These are phyloP conservation scores for Penicillium thymicola DNA, from an alignment of 2,329 filamentous ascomycete genomes.

Conservation along the genomic window DNA sequence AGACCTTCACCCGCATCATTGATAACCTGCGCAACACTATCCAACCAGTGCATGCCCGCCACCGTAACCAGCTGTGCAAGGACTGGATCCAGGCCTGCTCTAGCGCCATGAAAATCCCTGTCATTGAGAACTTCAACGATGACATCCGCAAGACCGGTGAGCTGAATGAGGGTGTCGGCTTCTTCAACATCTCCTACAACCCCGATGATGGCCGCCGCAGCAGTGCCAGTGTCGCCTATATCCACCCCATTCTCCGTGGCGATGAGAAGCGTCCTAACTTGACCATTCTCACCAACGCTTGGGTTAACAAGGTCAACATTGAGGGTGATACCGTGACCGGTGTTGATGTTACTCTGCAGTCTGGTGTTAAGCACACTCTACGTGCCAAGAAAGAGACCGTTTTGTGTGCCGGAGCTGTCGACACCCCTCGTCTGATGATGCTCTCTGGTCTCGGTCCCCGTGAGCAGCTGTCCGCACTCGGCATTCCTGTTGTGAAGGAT, in stretches of 20 bases:
- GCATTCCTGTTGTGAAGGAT: constrained; percentile 58
- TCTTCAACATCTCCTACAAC: constrained; percentile 90
- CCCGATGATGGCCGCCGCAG: constrained; percentile 80
- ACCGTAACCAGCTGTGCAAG: constrained; percentile 86
- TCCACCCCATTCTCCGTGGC: constrained; percentile 82
- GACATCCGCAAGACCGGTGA: constrained; percentile 72
- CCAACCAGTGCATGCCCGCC: constrained; percentile 78
- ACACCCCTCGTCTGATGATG: constrained; percentile 68
- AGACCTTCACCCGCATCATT: constrained; percentile 75
- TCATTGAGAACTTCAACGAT: constrained; percentile 82
- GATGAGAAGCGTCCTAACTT: constrained; percentile 80
- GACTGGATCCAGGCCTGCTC: constrained; percentile 86
- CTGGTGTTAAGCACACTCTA: constrained; percentile 54
- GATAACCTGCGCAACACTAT: constrained; percentile 87
- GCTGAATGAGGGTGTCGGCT: constrained; percentile 74
- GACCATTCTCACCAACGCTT: constrained; percentile 81
- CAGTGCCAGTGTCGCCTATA: constrained; percentile 86
- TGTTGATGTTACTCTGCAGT: constrained; percentile 65
- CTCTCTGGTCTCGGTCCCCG: constrained; percentile 54
- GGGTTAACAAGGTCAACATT: constrained; percentile 79
- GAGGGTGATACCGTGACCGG: constrained; percentile 67
- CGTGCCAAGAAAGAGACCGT: constrained; percentile 71
- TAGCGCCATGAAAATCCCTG: constrained; percentile 72
- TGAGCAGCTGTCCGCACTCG: constrained; percentile 50
- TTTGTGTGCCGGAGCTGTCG: constrained; percentile 74